Conservation (phyloP, 169 alveolate species). For the Besnoitia besnoiti region DNA sequence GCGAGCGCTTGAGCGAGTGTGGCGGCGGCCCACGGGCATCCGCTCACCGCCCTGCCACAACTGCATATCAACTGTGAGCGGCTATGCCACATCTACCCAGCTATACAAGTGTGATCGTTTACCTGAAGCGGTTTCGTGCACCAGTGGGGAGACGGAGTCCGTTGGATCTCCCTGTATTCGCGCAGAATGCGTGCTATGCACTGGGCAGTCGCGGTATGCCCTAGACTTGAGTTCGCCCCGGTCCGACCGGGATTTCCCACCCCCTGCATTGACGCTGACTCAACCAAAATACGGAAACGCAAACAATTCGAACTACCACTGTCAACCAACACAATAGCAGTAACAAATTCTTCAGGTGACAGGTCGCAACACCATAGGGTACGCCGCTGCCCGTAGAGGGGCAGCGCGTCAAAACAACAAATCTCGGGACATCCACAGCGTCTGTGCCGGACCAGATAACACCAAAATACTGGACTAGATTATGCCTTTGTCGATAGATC, state of each 20-base stretch:
- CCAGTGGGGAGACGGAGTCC: slow-evolving; percentile 73
- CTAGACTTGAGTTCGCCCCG: slow-evolving; percentile 46
- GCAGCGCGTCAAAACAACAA: too few relatives aligned
- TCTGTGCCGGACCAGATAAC: too few relatives aligned
- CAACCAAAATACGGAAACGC: too few relatives aligned
- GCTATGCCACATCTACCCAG: neutral
- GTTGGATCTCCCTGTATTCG: slow-evolving; percentile 76
- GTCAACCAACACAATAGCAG: too few relatives aligned
- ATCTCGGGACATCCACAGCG: too few relatives aligned
- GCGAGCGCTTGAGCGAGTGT: neutral
- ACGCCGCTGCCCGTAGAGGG: too few relatives aligned
- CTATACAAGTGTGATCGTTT: neutral
- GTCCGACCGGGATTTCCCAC: slow-evolving; percentile 52
- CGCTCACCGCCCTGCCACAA: neutral
- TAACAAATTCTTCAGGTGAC: too few relatives aligned
- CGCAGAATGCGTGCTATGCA: slow-evolving; percentile 75
- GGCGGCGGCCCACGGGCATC: neutral
- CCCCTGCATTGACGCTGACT: slow-evolving; percentile 45
- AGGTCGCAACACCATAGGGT: too few relatives aligned
- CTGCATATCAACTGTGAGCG: neutral
- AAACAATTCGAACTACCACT: too few relatives aligned
- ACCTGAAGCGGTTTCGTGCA: slow-evolving; percentile 65
- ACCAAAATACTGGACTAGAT: too few relatives aligned
- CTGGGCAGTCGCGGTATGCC: slow-evolving; percentile 70
- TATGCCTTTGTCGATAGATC: too few relatives aligned